phyloP scores from a whole-genome alignment of 2,329 filamentous ascomycete species.

The Diaporthe caulivora region DNA sequence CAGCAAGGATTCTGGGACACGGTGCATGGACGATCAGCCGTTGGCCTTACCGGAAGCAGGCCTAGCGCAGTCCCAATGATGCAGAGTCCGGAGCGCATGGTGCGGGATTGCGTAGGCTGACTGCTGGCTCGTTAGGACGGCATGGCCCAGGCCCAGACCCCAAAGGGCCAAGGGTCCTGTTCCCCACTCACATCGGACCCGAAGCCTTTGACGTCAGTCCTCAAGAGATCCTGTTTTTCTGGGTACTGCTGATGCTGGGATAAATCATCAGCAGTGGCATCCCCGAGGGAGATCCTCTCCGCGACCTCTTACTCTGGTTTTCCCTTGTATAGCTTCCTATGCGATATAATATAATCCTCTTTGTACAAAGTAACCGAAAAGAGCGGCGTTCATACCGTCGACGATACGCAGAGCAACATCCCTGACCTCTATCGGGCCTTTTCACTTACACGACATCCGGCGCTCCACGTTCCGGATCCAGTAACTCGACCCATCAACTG shows the following conservation, averaged over 20 bases:
- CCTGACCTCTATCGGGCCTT: neutral
- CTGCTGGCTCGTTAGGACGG: neutral
- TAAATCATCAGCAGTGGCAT: slow-evolving; percentile 14
- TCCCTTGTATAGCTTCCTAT: neutral
- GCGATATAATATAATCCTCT: neutral
- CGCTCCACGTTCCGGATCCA: slow-evolving; percentile 13
- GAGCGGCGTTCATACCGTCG: neutral
- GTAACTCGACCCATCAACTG: neutral
- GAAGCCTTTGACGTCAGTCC: slow-evolving; percentile 39
- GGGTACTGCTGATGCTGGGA: slow-evolving; percentile 31
- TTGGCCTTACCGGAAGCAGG: slow-evolving; percentile 3
- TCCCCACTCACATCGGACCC: slow-evolving; percentile 17
- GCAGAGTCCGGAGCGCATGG: slow-evolving; percentile 10
- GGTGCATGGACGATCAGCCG: slow-evolving; percentile 24
- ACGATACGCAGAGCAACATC: neutral
- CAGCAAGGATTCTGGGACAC: slow-evolving; percentile 22
- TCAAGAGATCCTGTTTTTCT: slow-evolving; percentile 39
- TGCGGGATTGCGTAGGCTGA: slow-evolving; percentile 29
- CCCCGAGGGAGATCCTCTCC: neutral
- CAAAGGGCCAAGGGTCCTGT: slow-evolving; percentile 13
- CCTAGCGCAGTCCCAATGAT: slow-evolving; percentile 21
- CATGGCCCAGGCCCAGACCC: slow-evolving; percentile 2
- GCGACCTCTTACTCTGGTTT: neutral
- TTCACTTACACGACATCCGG: slow-evolving; percentile 20
- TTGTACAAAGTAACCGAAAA: neutral